Base-by-base conservation (phyloP, 2,329 filamentous ascomycete genomes). In the Sarocladium brachiariae region DNA sequence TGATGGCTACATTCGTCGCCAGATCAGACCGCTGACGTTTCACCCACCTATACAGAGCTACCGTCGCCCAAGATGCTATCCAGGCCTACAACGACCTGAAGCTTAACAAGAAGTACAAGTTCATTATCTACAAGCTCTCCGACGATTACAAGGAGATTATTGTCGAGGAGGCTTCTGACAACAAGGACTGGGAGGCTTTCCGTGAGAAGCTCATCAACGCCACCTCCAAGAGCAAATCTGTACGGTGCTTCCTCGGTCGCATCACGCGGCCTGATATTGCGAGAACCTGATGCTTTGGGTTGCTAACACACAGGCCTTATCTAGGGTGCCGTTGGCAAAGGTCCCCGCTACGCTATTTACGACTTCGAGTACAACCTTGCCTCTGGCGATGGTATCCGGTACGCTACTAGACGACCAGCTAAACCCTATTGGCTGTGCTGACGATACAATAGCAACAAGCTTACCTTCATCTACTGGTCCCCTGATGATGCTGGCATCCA, bases 41-140 rank as follows among this genome's bases (percentile, higher is more conserved):
- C 21, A 5, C 9, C 43, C 27, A 33, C 43, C 25, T 23, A 27
- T 52, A 52, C 70, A 90, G 86, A 78, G 86, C 86, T 61, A 77
- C 77, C 66, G 83, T 90, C 63, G 73, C 78, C 58, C 77, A 80
- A 65, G 86, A 91, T 53, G 90, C 86, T 79, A 80, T 82, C 66
- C 67, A 68, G 59, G 70, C 74, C 54, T 92, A 85, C 80, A 89
- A 91, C 71, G 84, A 91, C 60, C 80, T 92, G 59, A 92, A 92
- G 81, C 83, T 90, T 61, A 77, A 72, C 71, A 90, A 90, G 73
- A 83, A 81, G 75, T 77, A 82, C 75, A 91, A 89, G 74, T 95
- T 81, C 79, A 86, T 93, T 74, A 83, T 93, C 77, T 92, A 81
- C 84, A 89, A 90, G 79, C 82, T 93, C 67, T 85, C 83, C 58